Evolutionary conservation across 352 stramenopile species (phyloP).

Genomic region (Phytophthora aleatoria): DNA sequence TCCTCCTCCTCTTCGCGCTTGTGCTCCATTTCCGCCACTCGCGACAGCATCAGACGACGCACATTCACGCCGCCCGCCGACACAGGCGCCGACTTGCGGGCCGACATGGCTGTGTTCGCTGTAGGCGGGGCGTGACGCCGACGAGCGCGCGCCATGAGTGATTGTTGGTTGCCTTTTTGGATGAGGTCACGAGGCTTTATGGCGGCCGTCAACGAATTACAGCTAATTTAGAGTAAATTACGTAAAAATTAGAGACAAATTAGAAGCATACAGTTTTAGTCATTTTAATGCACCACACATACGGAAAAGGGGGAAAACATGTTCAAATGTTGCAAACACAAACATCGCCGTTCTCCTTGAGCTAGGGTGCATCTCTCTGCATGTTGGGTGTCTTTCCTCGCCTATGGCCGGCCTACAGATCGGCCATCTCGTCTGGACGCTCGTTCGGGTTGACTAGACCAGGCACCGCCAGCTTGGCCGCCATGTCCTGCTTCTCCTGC

Average conservation of each 20-base stretch:
- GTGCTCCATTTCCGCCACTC: background rate
- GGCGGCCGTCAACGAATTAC: constrained; percentile 3
- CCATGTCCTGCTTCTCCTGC: constrained; percentile 87
- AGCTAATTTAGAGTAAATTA: constrained; percentile 13
- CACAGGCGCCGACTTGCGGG: constrained; percentile 34
- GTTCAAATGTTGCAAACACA: constrained; percentile 19
- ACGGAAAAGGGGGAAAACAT: constrained; percentile 17
- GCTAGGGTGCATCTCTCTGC: constrained; percentile 32
- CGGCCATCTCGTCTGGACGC: constrained; percentile 88
- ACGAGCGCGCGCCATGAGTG: constrained; percentile 19
- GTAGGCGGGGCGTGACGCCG: background rate
- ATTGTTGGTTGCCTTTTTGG: constrained; percentile 8
- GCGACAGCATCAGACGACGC: constrained; percentile 20
- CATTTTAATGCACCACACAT: background rate
- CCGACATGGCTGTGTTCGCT: constrained; percentile 11
- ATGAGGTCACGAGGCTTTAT: background rate
- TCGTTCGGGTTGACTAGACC: constrained; percentile 93
- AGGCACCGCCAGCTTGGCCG: constrained; percentile 86
- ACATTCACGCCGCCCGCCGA: constrained; percentile 24
- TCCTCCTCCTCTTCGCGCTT: constrained; percentile 11
- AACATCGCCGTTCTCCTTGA: constrained; percentile 2
- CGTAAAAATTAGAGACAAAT: background rate
- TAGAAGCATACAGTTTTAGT: background rate
- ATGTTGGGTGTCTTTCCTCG: constrained; percentile 9
- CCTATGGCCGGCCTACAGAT: constrained; percentile 50